Percentiles rank a stretch among this genome's conserved stretches.
Conservation (phyloP, 805 yeast genomes). For the Lipomyces anomalus region DNA sequence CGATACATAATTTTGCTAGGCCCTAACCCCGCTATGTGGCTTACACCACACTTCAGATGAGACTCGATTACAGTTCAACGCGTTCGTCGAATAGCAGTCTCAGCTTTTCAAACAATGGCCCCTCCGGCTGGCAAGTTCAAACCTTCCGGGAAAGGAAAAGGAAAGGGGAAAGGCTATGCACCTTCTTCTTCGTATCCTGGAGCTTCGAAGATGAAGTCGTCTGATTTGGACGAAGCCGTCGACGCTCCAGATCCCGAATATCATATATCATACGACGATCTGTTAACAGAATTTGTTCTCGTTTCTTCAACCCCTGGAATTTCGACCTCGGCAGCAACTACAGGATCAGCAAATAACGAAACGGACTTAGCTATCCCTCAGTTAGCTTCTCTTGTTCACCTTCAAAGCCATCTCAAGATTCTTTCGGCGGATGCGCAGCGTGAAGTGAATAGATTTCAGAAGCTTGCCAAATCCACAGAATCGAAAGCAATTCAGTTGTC, state of each 20-base stretch:
- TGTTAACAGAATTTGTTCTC: too few species aligned
- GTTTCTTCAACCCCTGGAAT: too few species aligned
- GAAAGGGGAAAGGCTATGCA: not conserved
- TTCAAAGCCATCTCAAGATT: constrained; percentile 12
- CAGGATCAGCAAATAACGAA: too few species aligned
- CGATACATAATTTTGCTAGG: too few species aligned
- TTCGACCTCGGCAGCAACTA: too few species aligned
- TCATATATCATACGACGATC: too few species aligned
- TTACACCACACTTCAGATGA: not conserved
- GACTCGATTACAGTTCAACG: not conserved
- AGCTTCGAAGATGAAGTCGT: too few species aligned
- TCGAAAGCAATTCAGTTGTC: constrained; percentile 3
- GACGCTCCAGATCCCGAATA: too few species aligned
- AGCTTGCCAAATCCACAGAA: constrained; percentile 6
- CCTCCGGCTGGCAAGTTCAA: not conserved
- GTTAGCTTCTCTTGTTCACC: constrained; percentile 1
- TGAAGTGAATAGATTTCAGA: constrained; percentile 9
- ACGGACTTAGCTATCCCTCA: too few species aligned
- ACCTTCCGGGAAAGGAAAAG: not conserved
- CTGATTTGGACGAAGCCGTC: too few species aligned
- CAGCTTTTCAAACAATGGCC: not conserved
- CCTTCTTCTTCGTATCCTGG: too few species aligned
- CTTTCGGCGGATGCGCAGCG: constrained; percentile 13
- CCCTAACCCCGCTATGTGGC: too few species aligned
- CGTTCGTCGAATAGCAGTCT: not conserved